These are phyloP conservation scores for Perkinsus chesapeaki DNA, from an alignment of 169 alveolate genomes.

Conservation along the genomic window DNA sequence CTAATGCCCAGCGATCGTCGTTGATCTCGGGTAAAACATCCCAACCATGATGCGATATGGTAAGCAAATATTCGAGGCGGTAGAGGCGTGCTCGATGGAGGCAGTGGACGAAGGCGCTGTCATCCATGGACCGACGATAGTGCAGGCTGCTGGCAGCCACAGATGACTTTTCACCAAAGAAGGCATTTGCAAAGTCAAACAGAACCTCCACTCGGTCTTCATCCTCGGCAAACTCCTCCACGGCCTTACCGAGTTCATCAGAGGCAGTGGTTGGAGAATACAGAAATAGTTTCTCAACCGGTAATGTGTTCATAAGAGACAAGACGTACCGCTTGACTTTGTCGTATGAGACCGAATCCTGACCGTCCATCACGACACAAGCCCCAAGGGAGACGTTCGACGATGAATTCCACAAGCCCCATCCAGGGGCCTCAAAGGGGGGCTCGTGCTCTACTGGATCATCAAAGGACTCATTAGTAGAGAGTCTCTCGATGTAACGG, in stretches of 20 bases:
- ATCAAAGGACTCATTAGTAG: not conserved
- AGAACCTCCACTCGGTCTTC: not conserved
- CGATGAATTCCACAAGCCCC: not conserved
- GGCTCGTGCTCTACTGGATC: not conserved
- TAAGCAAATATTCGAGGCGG: not conserved
- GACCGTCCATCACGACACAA: not conserved
- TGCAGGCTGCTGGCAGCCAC: not conserved
- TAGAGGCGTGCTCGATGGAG: not conserved
- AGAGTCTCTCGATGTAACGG: not conserved
- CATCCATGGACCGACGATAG: not conserved
- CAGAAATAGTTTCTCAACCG: not conserved
- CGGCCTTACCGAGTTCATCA: not conserved
- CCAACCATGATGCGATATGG: not conserved
- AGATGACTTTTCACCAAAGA: not conserved
- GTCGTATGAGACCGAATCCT: not conserved
- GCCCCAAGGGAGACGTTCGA: not conserved
- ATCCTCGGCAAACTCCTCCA: not conserved
- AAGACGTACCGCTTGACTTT: not conserved
- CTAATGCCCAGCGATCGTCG: not conserved
- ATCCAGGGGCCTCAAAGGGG: not conserved
- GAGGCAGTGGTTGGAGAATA: not conserved
- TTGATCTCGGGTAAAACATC: not conserved
- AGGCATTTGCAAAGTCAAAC: not conserved
- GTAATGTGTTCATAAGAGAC: not conserved
- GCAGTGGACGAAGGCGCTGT: not conserved